A percentile compares a stretch with the other conserved stretches of the same genome.
These are phyloP conservation scores for Entrophospora sp. DNA, from an alignment of 192 early-diverging fungal genomes.

Conservation along the genomic window DNA sequence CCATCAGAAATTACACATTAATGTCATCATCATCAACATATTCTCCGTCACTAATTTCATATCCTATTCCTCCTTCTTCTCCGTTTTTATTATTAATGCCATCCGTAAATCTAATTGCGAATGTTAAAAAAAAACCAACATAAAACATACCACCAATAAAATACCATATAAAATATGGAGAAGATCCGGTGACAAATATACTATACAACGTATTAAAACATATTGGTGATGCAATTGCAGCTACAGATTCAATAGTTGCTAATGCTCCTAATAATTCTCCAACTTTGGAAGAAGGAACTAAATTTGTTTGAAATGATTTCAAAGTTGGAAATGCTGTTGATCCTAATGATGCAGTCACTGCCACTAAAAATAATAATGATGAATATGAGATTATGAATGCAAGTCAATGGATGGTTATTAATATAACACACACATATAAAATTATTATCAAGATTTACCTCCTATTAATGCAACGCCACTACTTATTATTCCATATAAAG, in stretches of 20 bases:
- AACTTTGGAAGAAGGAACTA: conserved; percentile 37
- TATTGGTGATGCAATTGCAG: conserved; percentile 33
- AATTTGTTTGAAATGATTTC: conserved; percentile 32
- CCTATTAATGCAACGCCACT: conserved; percentile 2
- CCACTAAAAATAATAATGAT: conserved; percentile 19
- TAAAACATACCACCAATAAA: conserved; percentile 25
- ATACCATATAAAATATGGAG: conserved; percentile 38
- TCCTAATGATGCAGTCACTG: conserved; percentile 23
- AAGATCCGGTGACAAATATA: conserved; percentile 19
- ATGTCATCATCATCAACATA: too few species aligned
- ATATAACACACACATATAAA: background rate
- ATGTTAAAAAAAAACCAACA: too few species aligned
- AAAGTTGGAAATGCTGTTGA: conserved; percentile 31
- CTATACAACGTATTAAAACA: conserved; percentile 38
- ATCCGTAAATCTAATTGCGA: too few species aligned
- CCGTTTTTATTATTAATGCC: too few species aligned
- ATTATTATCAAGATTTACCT: background rate
- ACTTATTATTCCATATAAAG: conserved; percentile 26
- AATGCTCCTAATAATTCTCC: conserved; percentile 42
- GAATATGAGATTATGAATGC: too few species aligned
- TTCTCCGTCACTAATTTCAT: too few species aligned
- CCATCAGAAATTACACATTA: too few species aligned
- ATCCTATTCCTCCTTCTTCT: too few species aligned
- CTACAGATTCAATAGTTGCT: conserved; percentile 34
- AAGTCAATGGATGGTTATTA: background rate